These are phyloP conservation scores for Neodidymelliopsis sp. DNA, from an alignment of 2,329 filamentous ascomycete genomes.

Conservation along the genomic window DNA sequence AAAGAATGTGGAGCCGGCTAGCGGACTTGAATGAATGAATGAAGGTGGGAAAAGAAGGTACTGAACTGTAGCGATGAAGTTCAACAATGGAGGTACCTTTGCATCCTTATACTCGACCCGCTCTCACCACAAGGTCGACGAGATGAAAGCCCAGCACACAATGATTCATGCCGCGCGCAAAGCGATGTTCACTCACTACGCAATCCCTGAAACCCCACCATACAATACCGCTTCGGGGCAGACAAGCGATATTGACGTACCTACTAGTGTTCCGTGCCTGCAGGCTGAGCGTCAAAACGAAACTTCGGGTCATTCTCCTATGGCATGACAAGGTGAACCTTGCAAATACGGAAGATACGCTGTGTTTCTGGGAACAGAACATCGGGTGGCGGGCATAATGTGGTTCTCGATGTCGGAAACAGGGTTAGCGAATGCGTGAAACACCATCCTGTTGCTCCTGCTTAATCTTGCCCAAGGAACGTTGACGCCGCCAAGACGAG, in stretches of 20 bases:
- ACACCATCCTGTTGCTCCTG: conserved; percentile 27
- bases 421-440: conserved; percentile 28
- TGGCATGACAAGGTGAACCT: conserved; percentile 11
- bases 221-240: conserved; percentile 20
- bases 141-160: conserved; percentile 17
- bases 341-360: conserved; percentile 15
- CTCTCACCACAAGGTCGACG: conserved; percentile 1
- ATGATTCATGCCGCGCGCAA: conserved; percentile 27
- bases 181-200: conserved; percentile 15
- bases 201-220: conserved; percentile 18
- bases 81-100: not conserved
- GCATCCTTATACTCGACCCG: conserved; percentile 7
- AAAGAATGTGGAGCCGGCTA: conserved; percentile 46
- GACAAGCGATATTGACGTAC: conserved; percentile 38
- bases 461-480: conserved; percentile 16
- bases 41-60: conserved; percentile 39
- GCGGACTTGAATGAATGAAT: conserved; percentile 39
- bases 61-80: conserved; percentile 38
- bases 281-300: conserved; percentile 24
- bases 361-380: conserved; percentile 4
- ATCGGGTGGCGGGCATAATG: conserved; percentile 8
- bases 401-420: conserved; percentile 15
- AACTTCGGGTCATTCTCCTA: conserved; percentile 1
- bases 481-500: conserved; percentile 31
- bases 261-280: conserved; percentile 24